phyloP scores from a whole-genome alignment of 106 monocot genomes.

The Dendrobium catenatum region DNA sequence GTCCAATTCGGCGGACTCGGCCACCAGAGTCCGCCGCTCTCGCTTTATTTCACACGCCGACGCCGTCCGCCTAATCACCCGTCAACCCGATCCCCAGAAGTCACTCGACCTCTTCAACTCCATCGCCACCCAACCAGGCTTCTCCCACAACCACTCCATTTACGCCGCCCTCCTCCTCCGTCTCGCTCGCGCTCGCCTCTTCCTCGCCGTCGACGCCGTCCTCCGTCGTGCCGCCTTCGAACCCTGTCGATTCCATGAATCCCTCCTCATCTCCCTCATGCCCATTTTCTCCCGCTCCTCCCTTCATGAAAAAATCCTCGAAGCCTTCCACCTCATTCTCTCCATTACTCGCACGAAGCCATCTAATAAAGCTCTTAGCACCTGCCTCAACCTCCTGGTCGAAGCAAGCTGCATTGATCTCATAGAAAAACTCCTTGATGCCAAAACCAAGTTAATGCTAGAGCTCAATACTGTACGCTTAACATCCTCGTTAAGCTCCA shows the following conservation, averaged over 20 bases:
- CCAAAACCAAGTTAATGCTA: constrained; percentile 12
- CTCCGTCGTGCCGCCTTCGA: constrained; percentile 42
- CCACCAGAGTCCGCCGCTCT: constrained; percentile 8
- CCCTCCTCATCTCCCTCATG: constrained; percentile 56
- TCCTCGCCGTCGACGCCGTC: constrained; percentile 43
- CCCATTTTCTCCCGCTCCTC: constrained; percentile 37
- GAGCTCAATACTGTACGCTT: constrained; percentile 51
- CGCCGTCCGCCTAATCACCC: constrained; percentile 48
- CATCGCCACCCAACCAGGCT: constrained; percentile 43
- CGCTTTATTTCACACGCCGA: constrained; percentile 48
- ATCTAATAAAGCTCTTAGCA: constrained; percentile 58
- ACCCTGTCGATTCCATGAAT: constrained; percentile 64
- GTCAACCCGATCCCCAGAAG: constrained; percentile 41
- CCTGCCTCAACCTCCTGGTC: constrained; percentile 60
- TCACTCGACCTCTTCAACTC: constrained; percentile 83
- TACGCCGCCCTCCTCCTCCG: constrained; percentile 66
- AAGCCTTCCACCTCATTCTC: constrained; percentile 40
- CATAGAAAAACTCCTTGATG: constrained; percentile 23
- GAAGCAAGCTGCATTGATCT: constrained; percentile 41
- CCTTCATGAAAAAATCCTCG: constrained; percentile 23
- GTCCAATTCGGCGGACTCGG: neutral
- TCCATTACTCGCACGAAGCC: constrained; percentile 48
- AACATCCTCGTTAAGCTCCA: constrained; percentile 78
- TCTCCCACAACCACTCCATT: constrained; percentile 71
- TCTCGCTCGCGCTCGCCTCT: constrained; percentile 45